These are phyloP conservation scores for Leccinum solheimii DNA, from an alignment of 1,284 basidiomycete species.

Conservation along the genomic window DNA sequence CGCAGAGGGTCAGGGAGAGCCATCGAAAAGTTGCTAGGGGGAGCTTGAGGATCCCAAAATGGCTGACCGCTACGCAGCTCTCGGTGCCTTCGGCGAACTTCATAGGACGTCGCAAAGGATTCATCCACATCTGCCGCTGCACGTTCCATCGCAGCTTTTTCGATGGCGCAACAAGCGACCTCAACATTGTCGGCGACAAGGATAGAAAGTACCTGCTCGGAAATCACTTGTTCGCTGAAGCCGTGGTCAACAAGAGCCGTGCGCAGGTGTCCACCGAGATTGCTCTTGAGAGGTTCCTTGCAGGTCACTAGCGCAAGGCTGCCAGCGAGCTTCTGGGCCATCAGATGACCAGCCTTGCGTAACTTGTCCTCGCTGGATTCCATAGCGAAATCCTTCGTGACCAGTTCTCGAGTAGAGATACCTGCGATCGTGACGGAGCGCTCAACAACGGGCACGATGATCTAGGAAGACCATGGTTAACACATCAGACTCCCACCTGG, in stretches of 20 bases:
- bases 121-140: constrained; percentile 96
- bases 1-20: constrained; percentile 89
- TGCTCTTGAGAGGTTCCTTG: constrained; percentile 95
- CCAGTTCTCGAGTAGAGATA: constrained; percentile 95
- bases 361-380: constrained; percentile 92
- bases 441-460: constrained; percentile 97
- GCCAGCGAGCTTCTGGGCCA: constrained; percentile 97
- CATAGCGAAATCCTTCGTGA: constrained; percentile 95
- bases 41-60: constrained; percentile 85
- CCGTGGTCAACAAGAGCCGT: constrained; percentile 81
- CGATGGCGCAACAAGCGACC: constrained; percentile 91
- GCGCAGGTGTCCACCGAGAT: constrained; percentile 89
- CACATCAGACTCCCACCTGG: neutral
- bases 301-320: constrained; percentile 97
- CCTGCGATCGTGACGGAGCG: constrained; percentile 99
- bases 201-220: constrained; percentile 73
- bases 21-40: constrained; percentile 73
- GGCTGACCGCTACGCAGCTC: constrained; percentile 75
- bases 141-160: constrained; percentile 97
- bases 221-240: constrained; percentile 77
- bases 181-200: constrained; percentile 95
- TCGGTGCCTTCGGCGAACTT: constrained; percentile 83
- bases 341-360: constrained; percentile 89
- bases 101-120: constrained; percentile 80
- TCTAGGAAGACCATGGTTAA: constrained; percentile 44